Percentiles rank a stretch among this genome's conserved stretches.
Conservation (phyloP, 2,329 filamentous ascomycete species). For the Stemphylium lycopersici region DNA sequence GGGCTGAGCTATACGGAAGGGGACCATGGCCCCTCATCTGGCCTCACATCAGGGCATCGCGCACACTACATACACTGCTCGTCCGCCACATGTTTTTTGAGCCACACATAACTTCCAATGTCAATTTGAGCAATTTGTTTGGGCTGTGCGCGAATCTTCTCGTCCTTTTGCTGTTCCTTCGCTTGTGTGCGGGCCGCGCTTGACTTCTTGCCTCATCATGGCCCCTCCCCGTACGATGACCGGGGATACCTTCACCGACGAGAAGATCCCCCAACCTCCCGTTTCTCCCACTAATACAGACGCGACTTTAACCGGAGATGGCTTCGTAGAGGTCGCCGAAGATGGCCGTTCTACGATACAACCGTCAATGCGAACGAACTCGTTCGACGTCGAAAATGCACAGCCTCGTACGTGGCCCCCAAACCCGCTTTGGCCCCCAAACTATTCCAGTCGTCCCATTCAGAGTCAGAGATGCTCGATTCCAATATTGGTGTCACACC, state of each 20-base stretch:
- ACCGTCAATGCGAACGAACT: conserved; percentile 15
- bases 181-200: conserved; percentile 9
- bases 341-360: conserved; percentile 21
- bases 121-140: conserved; percentile 17
- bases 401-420: conserved; percentile 41
- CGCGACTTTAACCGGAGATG: conserved; percentile 38
- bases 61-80: conserved; percentile 30
- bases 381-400: conserved; percentile 28
- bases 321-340: conserved; percentile 39
- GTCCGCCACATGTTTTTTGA: conserved; percentile 35
- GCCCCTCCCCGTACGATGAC: conserved; percentile 41
- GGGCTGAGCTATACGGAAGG: conserved; percentile 21
- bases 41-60: conserved; percentile 7
- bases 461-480: neutral
- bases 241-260: conserved; percentile 36
- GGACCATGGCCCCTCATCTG: conserved; percentile 8
- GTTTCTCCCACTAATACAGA: conserved; percentile 39
- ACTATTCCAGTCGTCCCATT: neutral
- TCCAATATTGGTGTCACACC: neutral
- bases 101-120: conserved; percentile 31
- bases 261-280: conserved; percentile 33
- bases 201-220: conserved; percentile 22
- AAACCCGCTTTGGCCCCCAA: conserved; percentile 21
- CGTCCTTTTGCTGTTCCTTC: conserved; percentile 10
- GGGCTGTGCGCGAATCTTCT: conserved; percentile 9